phyloP scores from a whole-genome alignment of 2,329 filamentous ascomycete species.

The Trichoderma polysporum region DNA sequence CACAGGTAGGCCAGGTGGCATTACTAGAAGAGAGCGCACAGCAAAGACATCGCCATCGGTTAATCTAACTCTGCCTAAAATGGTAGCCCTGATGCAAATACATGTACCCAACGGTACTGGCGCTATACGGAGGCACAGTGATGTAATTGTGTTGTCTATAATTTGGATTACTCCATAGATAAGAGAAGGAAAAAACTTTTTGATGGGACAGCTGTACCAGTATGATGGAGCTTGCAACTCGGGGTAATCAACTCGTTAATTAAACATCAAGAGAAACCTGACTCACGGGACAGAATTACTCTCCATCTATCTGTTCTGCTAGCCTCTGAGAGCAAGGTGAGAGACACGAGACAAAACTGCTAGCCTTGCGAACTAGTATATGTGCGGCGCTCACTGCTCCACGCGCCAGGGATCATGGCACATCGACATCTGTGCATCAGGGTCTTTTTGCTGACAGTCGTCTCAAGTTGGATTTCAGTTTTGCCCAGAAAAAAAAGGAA shows the following conservation, averaged over 20 bases:
- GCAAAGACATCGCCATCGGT: not conserved
- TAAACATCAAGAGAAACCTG: not conserved
- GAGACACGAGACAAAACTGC: conserved; percentile 7
- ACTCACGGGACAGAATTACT: not conserved
- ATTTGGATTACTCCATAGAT: not conserved
- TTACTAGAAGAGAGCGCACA: not conserved
- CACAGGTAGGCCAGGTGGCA: not conserved
- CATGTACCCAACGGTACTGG: not conserved
- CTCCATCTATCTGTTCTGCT: not conserved
- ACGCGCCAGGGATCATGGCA: conserved; percentile 11
- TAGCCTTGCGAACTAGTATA: not conserved
- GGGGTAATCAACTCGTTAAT: not conserved
- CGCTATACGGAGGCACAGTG: not conserved
- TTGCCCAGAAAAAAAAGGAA: not conserved
- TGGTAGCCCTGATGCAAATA: not conserved
- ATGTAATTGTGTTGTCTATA: not conserved
- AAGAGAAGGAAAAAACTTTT: not conserved
- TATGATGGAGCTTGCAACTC: not conserved
- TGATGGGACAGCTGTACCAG: not conserved
- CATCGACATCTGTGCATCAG: not conserved
- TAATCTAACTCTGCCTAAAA: conserved; percentile 1
- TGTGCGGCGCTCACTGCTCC: not conserved
- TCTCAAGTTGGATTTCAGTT: not conserved
- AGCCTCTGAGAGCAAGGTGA: not conserved
- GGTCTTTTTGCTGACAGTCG: not conserved